phyloP scores from a whole-genome alignment of 768 basidiomycete species.

The Pholiota molesta region DNA sequence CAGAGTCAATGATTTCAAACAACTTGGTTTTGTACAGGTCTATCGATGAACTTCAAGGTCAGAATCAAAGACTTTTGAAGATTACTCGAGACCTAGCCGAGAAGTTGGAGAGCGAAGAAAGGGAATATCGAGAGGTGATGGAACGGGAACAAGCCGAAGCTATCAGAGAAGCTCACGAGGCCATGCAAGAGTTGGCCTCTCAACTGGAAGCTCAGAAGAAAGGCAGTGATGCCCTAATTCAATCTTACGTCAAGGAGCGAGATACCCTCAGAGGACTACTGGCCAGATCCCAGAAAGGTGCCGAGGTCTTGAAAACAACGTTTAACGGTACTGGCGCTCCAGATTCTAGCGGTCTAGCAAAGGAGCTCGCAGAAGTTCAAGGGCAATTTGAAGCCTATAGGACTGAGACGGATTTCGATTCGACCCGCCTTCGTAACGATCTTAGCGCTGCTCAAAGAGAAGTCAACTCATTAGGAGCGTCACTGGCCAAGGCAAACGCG shows the following conservation, averaged over 20 bases:
- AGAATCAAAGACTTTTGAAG: constrained; percentile 87
- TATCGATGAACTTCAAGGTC: constrained; percentile 79
- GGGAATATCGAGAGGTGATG: constrained; percentile 68
- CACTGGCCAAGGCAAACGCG: constrained; percentile 83
- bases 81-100: constrained; percentile 81
- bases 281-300: constrained; percentile 48
- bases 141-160: constrained; percentile 80
- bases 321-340: constrained; percentile 16
- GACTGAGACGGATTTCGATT: constrained; percentile 80
- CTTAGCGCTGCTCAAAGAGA: constrained; percentile 67
- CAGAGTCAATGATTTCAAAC: constrained; percentile 83
- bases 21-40: constrained; percentile 87
- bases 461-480: constrained; percentile 61
- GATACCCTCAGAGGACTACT: constrained; percentile 84
- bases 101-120: constrained; percentile 86
- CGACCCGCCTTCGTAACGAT: constrained; percentile 73
- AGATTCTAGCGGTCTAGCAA: constrained; percentile 41
- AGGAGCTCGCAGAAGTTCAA: constrained; percentile 74
- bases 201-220: constrained; percentile 82
- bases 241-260: constrained; percentile 84
- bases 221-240: constrained; percentile 67
- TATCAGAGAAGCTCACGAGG: constrained; percentile 84
- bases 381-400: constrained; percentile 81
- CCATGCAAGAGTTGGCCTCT: constrained; percentile 76
- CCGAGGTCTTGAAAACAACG: constrained; percentile 17